Conservation (phyloP, 2,329 filamentous ascomycete genomes). For the Aspergillus costaricaensis region DNA sequence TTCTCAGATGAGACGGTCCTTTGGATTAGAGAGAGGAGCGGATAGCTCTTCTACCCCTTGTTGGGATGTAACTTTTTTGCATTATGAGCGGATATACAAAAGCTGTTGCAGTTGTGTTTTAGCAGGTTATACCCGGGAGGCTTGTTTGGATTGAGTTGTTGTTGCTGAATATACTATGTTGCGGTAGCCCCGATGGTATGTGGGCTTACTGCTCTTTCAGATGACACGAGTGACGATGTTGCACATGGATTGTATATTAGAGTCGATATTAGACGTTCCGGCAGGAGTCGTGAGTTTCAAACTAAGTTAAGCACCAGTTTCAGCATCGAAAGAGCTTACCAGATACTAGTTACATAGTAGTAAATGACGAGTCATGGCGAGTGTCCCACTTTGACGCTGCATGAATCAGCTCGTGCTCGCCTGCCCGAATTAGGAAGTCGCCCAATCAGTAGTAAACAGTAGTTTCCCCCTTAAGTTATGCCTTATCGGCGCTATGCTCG, state of each 20-base stretch:
- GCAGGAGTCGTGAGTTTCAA: not conserved
- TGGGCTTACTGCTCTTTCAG: not conserved
- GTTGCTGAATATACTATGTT: not conserved
- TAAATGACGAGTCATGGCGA: no score
- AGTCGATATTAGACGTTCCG: not conserved
- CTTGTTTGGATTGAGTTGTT: conserved; percentile 2
- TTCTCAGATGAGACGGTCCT: conserved; percentile 29
- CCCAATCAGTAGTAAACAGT: no score
- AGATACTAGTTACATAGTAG: no score
- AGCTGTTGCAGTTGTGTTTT: not conserved
- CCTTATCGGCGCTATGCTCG: no score
- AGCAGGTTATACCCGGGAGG: conserved; percentile 8
- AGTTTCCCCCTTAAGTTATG: no score
- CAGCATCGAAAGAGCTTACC: no score
- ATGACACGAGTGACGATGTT: not conserved
- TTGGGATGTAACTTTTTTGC: not conserved
- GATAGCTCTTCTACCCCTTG: not conserved
- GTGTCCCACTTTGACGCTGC: no score
- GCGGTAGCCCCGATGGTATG: not conserved
- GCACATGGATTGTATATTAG: not conserved
- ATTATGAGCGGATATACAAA: conserved; percentile 1
- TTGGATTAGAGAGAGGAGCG: conserved; percentile 28
- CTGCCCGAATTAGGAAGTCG: no score
- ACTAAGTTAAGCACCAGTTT: no score
- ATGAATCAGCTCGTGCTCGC: no score